phyloP scores from a whole-genome alignment of 2,329 filamentous ascomycete species.

The Phoma sp. region DNA sequence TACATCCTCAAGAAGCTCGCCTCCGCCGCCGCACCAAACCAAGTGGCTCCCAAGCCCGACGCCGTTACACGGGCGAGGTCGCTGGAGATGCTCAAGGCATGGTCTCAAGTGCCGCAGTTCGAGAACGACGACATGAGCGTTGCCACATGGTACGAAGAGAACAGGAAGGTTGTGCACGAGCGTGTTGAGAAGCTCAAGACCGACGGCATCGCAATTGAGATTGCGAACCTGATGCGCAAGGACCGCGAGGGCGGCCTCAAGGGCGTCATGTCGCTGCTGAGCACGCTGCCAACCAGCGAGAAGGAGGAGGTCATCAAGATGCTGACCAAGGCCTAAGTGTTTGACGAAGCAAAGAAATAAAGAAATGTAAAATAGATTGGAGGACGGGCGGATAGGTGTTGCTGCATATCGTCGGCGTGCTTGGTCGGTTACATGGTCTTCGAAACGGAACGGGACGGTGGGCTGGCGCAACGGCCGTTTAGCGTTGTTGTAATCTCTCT shows the following conservation, averaged over 20 bases:
- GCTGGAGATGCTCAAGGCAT: conserved; percentile 79
- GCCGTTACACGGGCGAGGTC: conserved; percentile 67
- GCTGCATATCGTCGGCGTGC: conserved; percentile 13
- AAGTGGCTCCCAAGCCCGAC: conserved; percentile 47
- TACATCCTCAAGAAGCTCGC: conserved; percentile 92
- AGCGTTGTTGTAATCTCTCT: conserved; percentile 12
- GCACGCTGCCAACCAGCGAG: conserved; percentile 87
- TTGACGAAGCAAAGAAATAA: neutral
- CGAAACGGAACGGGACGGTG: neutral
- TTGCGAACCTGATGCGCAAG: conserved; percentile 71
- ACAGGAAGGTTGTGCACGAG: conserved; percentile 79
- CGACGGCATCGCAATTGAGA: conserved; percentile 73
- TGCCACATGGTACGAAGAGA: conserved; percentile 95
- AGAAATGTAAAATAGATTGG: conserved; percentile 8
- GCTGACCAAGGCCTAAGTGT: conserved; percentile 54
- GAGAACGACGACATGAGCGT: conserved; percentile 81
- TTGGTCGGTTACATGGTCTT: neutral
- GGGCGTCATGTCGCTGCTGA: conserved; percentile 84
- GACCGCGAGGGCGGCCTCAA: conserved; percentile 77
- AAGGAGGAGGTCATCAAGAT: conserved; percentile 79
- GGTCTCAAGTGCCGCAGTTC: conserved; percentile 81
- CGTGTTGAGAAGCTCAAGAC: conserved; percentile 87
- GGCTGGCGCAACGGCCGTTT: conserved; percentile 6
- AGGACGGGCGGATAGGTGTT: neutral
- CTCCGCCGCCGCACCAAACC: conserved; percentile 52